Base-by-base conservation (phyloP, 2,329 filamentous ascomycete genomes). In the Neopestalotiopsis rosae region DNA sequence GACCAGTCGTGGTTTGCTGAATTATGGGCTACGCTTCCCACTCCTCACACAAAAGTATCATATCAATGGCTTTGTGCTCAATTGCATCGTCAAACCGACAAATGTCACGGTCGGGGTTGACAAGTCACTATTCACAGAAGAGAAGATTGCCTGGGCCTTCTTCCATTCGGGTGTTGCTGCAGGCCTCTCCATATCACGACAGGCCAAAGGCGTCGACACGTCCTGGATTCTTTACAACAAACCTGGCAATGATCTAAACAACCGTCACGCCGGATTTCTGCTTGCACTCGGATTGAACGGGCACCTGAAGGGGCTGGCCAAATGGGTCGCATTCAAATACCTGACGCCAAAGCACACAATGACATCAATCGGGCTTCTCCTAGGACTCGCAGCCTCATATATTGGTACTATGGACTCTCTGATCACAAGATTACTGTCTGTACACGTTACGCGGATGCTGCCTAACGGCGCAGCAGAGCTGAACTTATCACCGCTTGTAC, bases 221-320 rank as follows among this genome's bases (percentile, higher is more conserved):
- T 98, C 95, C 0, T 99, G 97, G 97, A 98, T 99, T 73, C 87
- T 98, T 42, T 99, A 97, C 86, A 99, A 99, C 83, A 98, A 97
- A 78, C 95, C 96, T 0, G 83, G 84, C 0, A 88, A 90, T 49
- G 96, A 99, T 66, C 86, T 98, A 14, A 98, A 92, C 71, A 98
- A 98, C 77, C 89, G 96, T n/a, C 96, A 99, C 79, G 97, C 96
- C 38, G 96, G 96, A 0, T 96, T 99, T 72, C 82, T 99, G 58
- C 86, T 99, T 0, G 96, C 94, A 4, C 86, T 99, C 4, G 96
- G 96, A 3, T 84, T 99, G 30, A 98, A 98, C 74, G 97, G 96
- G 0, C 97, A 99, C 81, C 84, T 99, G n/a, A 96, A 94, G 74
- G 92, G 90, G 7, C 88, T 99, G 34, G 96, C 96, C 2, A 98